Percentiles rank a stretch among this genome's conserved stretches.
These are phyloP conservation scores for Mrakia gelida DNA, from an alignment of 768 basidiomycete genomes.

Conservation along the genomic window DNA sequence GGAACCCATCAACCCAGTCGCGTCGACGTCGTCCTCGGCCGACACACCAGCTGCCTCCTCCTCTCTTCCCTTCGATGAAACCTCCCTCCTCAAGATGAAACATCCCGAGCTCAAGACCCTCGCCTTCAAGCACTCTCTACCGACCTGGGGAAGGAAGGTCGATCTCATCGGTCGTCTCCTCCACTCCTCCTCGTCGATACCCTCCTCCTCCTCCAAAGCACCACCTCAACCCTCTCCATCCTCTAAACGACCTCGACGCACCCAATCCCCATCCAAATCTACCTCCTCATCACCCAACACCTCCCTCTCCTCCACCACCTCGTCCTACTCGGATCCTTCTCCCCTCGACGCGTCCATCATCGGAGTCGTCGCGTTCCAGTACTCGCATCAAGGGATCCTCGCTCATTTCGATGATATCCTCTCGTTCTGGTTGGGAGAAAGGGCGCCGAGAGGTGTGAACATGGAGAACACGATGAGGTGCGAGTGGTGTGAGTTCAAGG, in stretches of 20 bases:
- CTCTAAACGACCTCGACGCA: neutral
- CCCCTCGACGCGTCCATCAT: slow-evolving; percentile 17
- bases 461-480: slow-evolving; percentile 19
- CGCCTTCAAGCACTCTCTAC: neutral
- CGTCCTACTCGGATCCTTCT: neutral
- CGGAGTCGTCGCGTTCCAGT: slow-evolving; percentile 13
- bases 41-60: neutral
- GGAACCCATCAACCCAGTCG: neutral
- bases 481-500: slow-evolving; percentile 28
- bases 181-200: neutral
- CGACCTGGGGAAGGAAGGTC: slow-evolving; percentile 9
- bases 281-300: neutral
- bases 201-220: neutral
- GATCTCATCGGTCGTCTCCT: slow-evolving; percentile 9
- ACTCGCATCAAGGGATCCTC: neutral
- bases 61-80: neutral
- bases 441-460: slow-evolving; percentile 13
- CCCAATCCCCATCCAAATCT: neutral
- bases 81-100: neutral
- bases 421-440: slow-evolving; percentile 24
- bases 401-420: slow-evolving; percentile 16
- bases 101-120: slow-evolving; percentile 8
- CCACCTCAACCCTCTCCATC: neutral
- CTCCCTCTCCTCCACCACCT: neutral
- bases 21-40: neutral